Conservation (phyloP, 768 basidiomycete genomes). For the Mycena sanguinolenta region DNA sequence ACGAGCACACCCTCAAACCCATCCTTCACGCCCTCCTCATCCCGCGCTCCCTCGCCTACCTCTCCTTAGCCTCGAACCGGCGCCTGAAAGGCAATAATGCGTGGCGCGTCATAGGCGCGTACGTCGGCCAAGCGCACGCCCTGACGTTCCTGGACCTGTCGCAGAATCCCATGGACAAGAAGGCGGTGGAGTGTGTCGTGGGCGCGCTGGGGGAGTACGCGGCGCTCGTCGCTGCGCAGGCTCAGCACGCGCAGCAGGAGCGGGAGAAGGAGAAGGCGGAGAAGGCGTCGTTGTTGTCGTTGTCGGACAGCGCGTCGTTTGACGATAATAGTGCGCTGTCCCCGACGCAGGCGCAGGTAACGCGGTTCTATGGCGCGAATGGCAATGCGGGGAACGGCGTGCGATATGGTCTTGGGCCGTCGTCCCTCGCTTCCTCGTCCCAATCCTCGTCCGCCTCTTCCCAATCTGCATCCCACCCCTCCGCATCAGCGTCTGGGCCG, state of each 20-base stretch:
- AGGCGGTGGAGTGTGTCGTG: conserved; percentile 85
- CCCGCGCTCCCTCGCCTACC: conserved; percentile 80
- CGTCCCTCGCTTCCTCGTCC: too few relatives aligned
- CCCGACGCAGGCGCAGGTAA: not conserved
- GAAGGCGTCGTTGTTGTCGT: conserved; percentile 26
- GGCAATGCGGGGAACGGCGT: conserved; percentile 18
- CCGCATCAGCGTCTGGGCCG: too few relatives aligned
- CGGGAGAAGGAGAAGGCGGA: too few relatives aligned
- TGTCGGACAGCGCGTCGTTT: conserved; percentile 26
- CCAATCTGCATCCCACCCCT: too few relatives aligned
- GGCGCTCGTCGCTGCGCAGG: too few relatives aligned
- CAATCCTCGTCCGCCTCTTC: too few relatives aligned
- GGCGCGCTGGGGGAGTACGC: conserved; percentile 66
- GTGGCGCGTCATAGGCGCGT: not conserved
- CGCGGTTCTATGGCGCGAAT: not conserved
- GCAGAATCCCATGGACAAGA: conserved; percentile 87
- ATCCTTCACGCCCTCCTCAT: conserved; percentile 92
- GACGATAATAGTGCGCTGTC: conserved; percentile 1
- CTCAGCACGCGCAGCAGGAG: conserved; percentile 42
- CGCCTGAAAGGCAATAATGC: not conserved
- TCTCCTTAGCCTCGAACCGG: conserved; percentile 90
- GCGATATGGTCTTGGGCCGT: conserved; percentile 35
- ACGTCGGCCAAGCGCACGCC: conserved; percentile 67
- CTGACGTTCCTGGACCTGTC: conserved; percentile 93
- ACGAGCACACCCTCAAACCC: conserved; percentile 90